Base-by-base conservation (phyloP, 768 basidiomycete genomes). In the Agaricus subrufescens region DNA sequence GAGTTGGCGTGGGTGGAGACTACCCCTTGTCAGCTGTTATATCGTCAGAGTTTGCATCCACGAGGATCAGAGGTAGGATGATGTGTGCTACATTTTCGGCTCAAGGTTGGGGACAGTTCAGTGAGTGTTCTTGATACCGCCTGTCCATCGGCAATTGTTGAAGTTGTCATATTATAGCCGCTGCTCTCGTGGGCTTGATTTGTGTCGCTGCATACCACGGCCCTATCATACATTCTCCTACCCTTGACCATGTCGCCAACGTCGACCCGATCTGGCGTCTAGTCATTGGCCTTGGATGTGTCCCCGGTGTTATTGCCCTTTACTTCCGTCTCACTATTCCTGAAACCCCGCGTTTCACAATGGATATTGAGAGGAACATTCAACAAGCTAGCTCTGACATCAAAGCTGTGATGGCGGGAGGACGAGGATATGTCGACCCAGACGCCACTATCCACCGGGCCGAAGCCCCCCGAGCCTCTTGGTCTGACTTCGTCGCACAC, bases 251-350 rank as follows among this genome's bases (percentile, higher is more conserved):
- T 46, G 66, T 74, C 31, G 57, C 66, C 12, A 76, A 80, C 45
- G 77, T 96, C 56, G 93, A 96, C 71, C 80, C 76, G 65, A 80
- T 83, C 66, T 94, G 93, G 93, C 87, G 93, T 63, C 72, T 94
- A 49, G 79, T 95, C 65, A 92, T 96, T 67, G 93, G 93, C 64
- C 75, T 94, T 38, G 93, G 93, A 45, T 89, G 86, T 54, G 75
- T 96, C 49, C 94, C 93, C 34, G 93, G 83, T 54, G 78, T 76
- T 42, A 66, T 93, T 55, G 92, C 91, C 19, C 83, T 94, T 50
- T 94, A 93, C 76, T 94, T 91, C 87, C 90, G 93, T 67, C 80
- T 94, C 34, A 94, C 92, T 26, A 94, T 95, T 64, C 91, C 93
- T 3, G 92, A 94, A 69, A 94, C 92, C 0, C 93, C 93, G 27